Conservation (phyloP, 768 basidiomycete genomes). For the Ramaria rubella region DNA sequence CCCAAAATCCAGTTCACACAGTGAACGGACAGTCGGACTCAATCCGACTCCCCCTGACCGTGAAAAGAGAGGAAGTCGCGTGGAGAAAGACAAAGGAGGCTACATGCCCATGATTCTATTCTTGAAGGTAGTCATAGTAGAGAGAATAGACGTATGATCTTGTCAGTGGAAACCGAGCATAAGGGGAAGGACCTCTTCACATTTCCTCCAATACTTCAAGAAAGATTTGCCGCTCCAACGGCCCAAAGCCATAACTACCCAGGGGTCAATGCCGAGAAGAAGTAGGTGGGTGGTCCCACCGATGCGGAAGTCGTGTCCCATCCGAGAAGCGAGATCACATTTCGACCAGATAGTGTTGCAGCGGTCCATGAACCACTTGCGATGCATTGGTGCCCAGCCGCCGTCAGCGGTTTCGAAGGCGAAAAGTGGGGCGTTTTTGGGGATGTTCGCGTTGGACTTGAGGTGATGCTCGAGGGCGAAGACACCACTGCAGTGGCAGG, state of each 20-base stretch:
- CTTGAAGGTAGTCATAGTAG: neutral
- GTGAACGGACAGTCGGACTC: no score
- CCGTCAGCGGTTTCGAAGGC: constrained; percentile 24
- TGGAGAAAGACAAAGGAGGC: no score
- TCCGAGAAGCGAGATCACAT: neutral
- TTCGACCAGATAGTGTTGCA: neutral
- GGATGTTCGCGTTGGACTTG: neutral
- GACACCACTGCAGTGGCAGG: neutral
- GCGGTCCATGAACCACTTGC: no score
- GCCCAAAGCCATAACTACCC: neutral
- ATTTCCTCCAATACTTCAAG: neutral
- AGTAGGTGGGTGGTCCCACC: neutral
- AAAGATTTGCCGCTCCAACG: neutral
- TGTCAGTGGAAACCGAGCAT: neutral
- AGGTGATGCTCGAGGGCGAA: neutral
- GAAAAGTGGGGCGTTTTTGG: neutral
- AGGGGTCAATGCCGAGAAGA: neutral
- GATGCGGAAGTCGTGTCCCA: neutral
- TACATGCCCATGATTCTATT: neutral
- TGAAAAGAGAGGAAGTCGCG: no score
- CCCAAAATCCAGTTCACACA: no score
- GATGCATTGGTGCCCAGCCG: constrained; percentile 48
- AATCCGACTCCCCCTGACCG: no score
- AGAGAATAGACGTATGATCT: neutral
- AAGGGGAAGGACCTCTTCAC: neutral